Evolutionary conservation across 1,284 basidiomycete species (phyloP).

Genomic region (Ustilago tritici): DNA sequence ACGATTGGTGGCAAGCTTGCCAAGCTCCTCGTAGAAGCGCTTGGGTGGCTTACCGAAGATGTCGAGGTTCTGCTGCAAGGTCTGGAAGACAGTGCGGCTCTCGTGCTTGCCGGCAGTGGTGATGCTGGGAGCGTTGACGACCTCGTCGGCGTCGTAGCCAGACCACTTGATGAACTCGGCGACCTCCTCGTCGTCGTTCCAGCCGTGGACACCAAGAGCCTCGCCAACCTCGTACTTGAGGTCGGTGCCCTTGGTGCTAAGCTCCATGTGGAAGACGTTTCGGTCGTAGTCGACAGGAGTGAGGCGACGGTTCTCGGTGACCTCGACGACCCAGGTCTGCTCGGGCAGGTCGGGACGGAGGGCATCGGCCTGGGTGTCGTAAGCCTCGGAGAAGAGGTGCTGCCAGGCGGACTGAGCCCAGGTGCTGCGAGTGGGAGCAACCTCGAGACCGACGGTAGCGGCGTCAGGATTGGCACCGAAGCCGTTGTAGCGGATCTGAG

Average conservation of each 20-base stretch:
- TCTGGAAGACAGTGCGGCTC: constrained; percentile 93
- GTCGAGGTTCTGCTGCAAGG: constrained; percentile 95
- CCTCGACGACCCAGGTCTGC: constrained; percentile 91
- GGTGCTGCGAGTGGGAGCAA: constrained; percentile 52
- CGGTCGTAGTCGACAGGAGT: constrained; percentile 96
- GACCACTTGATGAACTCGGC: constrained; percentile 91
- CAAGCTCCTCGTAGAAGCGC: constrained; percentile 90
- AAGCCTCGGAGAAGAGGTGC: constrained; percentile 69
- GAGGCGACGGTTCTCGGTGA: constrained; percentile 91
- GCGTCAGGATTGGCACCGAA: constrained; percentile 56
- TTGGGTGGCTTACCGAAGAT: constrained; percentile 96
- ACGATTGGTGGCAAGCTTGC: constrained; percentile 79
- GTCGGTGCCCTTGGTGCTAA: constrained; percentile 90
- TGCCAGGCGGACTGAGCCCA: constrained; percentile 69
- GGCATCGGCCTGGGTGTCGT: constrained; percentile 51
- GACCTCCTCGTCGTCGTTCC: constrained; percentile 93
- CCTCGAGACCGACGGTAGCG: constrained; percentile 51
- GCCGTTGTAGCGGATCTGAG: constrained; percentile 64
- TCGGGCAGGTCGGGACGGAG: constrained; percentile 85
- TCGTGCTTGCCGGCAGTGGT: constrained; percentile 70
- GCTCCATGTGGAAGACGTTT: constrained; percentile 98
- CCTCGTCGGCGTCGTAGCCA: constrained; percentile 82
- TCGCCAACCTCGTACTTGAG: constrained; percentile 96
- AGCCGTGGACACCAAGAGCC: constrained; percentile 95
- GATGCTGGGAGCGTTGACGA: constrained; percentile 83